Percentiles rank a stretch among this genome's conserved stretches.
These are phyloP conservation scores for Pichia membranifaciens DNA, from an alignment of 805 yeast species.

Conservation along the genomic window DNA sequence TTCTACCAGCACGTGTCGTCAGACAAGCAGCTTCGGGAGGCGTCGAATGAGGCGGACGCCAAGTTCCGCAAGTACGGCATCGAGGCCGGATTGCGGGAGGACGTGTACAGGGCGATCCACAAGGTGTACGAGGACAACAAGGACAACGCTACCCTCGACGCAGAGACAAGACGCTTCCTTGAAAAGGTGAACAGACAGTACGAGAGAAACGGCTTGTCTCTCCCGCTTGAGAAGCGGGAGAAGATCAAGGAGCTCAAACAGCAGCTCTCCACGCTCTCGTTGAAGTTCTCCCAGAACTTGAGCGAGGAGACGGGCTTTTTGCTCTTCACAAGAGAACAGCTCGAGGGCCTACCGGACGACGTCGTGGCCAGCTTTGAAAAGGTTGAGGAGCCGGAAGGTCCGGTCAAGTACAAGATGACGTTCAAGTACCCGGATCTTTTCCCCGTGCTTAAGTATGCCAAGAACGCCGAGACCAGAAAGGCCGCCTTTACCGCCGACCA, in stretches of 20 bases:
- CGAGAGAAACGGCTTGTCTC: slow-evolving; percentile 63
- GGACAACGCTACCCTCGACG: slow-evolving; percentile 32
- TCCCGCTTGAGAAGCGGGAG: slow-evolving; percentile 49
- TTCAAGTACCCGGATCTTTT: slow-evolving; percentile 76
- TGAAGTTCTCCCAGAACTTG: slow-evolving; percentile 56
- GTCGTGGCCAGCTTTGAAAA: slow-evolving; percentile 53
- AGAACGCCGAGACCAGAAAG: slow-evolving; percentile 57
- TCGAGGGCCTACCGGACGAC: slow-evolving; percentile 68
- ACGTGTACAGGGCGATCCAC: slow-evolving; percentile 55
- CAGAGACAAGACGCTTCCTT: slow-evolving; percentile 52
- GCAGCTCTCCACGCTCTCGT: slow-evolving; percentile 45
- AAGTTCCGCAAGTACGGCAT: slow-evolving; percentile 50
- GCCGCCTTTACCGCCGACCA: slow-evolving; percentile 62
- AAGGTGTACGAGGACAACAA: slow-evolving; percentile 40
- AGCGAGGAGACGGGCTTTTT: slow-evolving; percentile 66
- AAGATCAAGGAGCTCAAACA: slow-evolving; percentile 54
- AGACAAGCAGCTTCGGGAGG: slow-evolving; percentile 61
- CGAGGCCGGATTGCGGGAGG: slow-evolving; percentile 61
- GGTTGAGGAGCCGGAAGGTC: slow-evolving; percentile 32
- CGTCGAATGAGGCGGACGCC: slow-evolving; percentile 60
- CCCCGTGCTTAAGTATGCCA: slow-evolving; percentile 74
- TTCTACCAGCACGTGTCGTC: slow-evolving; percentile 72
- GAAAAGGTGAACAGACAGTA: slow-evolving; percentile 52
- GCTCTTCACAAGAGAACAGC: slow-evolving; percentile 55
- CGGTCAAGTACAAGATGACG: slow-evolving; percentile 53